phyloP scores from a whole-genome alignment of 495 filamentous ascomycete genomes.

The Trichoderma gamsii region DNA sequence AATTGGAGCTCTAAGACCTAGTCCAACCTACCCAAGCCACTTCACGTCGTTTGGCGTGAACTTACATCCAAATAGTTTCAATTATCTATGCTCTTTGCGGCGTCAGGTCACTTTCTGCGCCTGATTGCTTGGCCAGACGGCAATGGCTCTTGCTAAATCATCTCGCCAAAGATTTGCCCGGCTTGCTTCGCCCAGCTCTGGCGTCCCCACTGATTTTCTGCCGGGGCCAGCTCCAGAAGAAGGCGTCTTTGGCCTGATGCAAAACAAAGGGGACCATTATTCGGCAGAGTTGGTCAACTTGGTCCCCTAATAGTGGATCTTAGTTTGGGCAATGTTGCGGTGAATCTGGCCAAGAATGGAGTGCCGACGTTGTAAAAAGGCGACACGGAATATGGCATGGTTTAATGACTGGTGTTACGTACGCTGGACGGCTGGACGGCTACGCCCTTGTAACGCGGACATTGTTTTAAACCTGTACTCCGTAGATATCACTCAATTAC shows the following conservation, averaged over 20 bases:
- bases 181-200: background rate
- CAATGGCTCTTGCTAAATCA: background rate
- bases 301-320: slow-evolving; percentile 12
- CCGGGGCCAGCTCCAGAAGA: background rate
- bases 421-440: background rate
- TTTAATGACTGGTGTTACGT: background rate
- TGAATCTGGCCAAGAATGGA: background rate
- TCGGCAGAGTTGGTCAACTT: slow-evolving; percentile 2
- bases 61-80: background rate
- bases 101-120: background rate
- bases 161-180: background rate
- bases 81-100: background rate
- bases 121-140: background rate
- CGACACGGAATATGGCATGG: background rate
- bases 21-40: background rate
- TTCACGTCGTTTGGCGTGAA: background rate
- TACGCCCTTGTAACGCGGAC: too few relatives aligned
- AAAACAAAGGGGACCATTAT: background rate
- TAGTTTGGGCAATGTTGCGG: background rate
- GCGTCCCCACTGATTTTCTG: background rate
- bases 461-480: too few relatives aligned
- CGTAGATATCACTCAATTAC: background rate
- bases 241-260: background rate
- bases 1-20: background rate
- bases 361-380: background rate